A percentile compares a stretch with the other conserved stretches of the same genome.
Evolutionary conservation across 2,329 filamentous ascomycete genomes (phyloP).

Genomic region (Emericellopsis cladophorae): DNA sequence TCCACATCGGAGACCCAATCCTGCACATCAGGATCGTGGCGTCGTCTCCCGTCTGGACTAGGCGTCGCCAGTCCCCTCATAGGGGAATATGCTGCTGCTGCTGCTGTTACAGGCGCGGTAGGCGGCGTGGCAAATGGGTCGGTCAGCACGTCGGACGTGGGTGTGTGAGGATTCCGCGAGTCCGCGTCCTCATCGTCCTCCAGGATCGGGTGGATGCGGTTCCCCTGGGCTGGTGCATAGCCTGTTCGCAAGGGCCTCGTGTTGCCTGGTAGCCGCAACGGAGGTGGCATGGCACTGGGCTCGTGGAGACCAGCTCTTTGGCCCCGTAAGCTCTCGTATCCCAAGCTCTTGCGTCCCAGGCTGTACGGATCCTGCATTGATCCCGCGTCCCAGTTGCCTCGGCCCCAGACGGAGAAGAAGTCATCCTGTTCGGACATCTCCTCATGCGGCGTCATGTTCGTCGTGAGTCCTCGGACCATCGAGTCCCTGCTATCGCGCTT

Average conservation of each 20-base stretch:
- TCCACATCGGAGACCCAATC: constrained; percentile 46
- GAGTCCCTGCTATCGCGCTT: constrained; percentile 27
- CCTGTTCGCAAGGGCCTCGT: constrained; percentile 12
- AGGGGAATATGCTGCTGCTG: not conserved
- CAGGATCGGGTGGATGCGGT: constrained; percentile 42
- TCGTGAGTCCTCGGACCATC: constrained; percentile 33
- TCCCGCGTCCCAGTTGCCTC: constrained; percentile 31
- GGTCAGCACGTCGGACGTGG: constrained; percentile 21
- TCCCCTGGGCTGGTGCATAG: constrained; percentile 17
- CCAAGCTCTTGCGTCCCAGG: constrained; percentile 26
- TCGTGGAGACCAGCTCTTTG: constrained; percentile 10
- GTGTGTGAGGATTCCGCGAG: constrained; percentile 15
- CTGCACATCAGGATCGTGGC: constrained; percentile 38
- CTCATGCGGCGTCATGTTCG: constrained; percentile 30
- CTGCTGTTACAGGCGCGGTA: not conserved
- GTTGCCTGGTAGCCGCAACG: no score
- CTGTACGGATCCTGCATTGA: constrained; percentile 24
- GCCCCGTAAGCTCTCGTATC: constrained; percentile 36
- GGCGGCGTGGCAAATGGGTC: constrained; percentile 35
- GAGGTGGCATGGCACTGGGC: constrained; percentile 10
- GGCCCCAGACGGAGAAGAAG: constrained; percentile 12
- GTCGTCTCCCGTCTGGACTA: constrained; percentile 22
- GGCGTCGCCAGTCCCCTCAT: constrained; percentile 16
- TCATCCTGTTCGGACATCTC: constrained; percentile 31
- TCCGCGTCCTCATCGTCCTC: constrained; percentile 44